Evolutionary conservation across 1,284 basidiomycete genomes (phyloP).

Genomic region (Austroboletus niveus): DNA sequence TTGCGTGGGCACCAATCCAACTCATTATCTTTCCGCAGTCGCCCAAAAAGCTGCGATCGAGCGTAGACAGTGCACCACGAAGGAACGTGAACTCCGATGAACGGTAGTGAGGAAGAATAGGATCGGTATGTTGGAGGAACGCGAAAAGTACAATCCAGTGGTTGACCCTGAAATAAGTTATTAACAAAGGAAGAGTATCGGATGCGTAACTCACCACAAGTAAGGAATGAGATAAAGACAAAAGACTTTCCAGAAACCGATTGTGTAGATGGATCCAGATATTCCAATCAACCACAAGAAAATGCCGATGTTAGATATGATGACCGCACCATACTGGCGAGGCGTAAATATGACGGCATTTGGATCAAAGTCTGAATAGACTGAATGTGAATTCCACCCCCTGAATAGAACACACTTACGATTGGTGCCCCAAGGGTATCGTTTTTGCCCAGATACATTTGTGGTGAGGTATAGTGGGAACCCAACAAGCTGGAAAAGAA

Average conservation of each 20-base stretch:
- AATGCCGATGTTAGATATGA: conserved; percentile 87
- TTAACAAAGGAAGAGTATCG: neutral
- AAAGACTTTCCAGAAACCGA: conserved; percentile 77
- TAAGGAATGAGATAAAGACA: conserved; percentile 87
- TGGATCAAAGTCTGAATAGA: conserved; percentile 75
- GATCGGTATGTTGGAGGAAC: conserved; percentile 98
- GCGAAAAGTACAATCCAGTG: conserved; percentile 93
- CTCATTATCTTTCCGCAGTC: conserved; percentile 71
- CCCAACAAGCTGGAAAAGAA: conserved; percentile 57
- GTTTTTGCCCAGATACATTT: conserved; percentile 88
- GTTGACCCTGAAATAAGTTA: conserved; percentile 51
- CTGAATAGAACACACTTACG: conserved; percentile 51
- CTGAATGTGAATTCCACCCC: conserved; percentile 1
- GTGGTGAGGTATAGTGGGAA: conserved; percentile 86
- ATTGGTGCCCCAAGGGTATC: conserved; percentile 82
- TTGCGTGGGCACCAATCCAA: conserved; percentile 78
- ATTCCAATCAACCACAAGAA: conserved; percentile 70
- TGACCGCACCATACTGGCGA: conserved; percentile 76
- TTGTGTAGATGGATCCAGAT: conserved; percentile 55
- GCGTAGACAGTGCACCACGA: conserved; percentile 91
- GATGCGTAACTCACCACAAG: conserved; percentile 60
- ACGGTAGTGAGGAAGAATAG: conserved; percentile 92
- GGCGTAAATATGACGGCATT: conserved; percentile 82
- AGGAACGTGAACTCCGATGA: conserved; percentile 90
- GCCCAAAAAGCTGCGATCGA: conserved; percentile 88